A percentile compares a stretch with the other conserved stretches of the same genome.
phyloP scores from a whole-genome alignment of 1,284 basidiomycete species.

The Cutaneotrichosporon sp. region DNA sequence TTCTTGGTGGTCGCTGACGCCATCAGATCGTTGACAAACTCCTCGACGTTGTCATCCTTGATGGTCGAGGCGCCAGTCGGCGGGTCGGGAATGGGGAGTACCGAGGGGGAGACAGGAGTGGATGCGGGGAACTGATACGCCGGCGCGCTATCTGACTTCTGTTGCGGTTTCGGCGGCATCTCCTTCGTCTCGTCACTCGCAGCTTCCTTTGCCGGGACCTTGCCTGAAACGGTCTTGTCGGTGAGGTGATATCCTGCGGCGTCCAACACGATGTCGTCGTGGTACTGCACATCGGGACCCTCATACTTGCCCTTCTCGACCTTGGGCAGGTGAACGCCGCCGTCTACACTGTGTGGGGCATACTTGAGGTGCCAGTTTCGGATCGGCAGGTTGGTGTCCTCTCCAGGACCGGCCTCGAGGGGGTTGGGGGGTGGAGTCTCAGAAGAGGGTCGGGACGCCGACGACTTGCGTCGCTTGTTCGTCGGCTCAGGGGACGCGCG shows the following conservation, averaged over 20 bases:
- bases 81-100: neutral
- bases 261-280: conserved; percentile 53
- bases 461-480: too few relatives aligned
- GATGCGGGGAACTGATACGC: neutral
- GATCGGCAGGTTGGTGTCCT: conserved; percentile 22
- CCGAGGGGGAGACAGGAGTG: neutral
- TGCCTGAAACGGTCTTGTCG: neutral
- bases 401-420: conserved; percentile 27
- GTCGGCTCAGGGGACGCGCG: neutral
- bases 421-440: conserved; percentile 33
- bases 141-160: too few relatives aligned
- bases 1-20: neutral
- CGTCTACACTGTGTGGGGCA: conserved; percentile 31
- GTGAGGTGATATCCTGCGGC: conserved; percentile 50
- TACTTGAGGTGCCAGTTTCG: conserved; percentile 24
- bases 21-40: conserved; percentile 19
- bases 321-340: conserved; percentile 56
- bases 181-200: too few relatives aligned
- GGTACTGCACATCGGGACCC: conserved; percentile 64
- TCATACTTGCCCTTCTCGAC: conserved; percentile 53
- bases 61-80: neutral
- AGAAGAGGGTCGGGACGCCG: neutral
- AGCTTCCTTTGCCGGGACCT: too few relatives aligned
- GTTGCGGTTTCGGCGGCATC: too few relatives aligned
- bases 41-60: conserved; percentile 11